Conservation (phyloP, 2,329 filamentous ascomycete genomes). For the Phialophora chinensis region DNA sequence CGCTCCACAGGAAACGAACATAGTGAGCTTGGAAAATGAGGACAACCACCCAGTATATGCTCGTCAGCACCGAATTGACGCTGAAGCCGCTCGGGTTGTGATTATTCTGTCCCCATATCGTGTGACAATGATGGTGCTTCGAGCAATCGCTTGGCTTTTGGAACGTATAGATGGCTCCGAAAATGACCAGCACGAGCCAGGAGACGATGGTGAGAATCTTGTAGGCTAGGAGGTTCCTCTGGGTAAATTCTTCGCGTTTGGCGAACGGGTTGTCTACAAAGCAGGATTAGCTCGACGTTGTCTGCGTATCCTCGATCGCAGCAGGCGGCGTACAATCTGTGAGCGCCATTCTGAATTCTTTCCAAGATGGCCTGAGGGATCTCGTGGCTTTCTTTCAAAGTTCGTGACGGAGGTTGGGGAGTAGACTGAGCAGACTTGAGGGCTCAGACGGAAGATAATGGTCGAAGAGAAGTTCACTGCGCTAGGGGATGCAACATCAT, state of each 20-base stretch:
- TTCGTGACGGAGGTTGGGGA: not conserved
- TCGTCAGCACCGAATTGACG: conserved; percentile 67
- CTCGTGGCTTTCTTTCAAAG: not conserved
- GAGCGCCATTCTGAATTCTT: conserved; percentile 28
- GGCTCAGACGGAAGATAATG: not conserved
- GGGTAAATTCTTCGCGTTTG: conserved; percentile 69
- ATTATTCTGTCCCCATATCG: conserved; percentile 77
- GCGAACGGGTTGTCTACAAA: conserved; percentile 75
- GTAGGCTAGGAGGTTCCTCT: conserved; percentile 70
- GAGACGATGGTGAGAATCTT: conserved; percentile 75
- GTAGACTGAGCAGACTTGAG: not conserved
- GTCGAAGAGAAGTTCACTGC: not conserved
- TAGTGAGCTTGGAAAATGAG: conserved; percentile 74
- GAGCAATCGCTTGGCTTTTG: conserved; percentile 67
- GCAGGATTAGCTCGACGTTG: conserved; percentile 10
- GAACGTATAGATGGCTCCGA: conserved; percentile 76
- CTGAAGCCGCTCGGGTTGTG: conserved; percentile 74
- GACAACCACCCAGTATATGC: conserved; percentile 69
- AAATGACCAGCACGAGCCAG: conserved; percentile 75
- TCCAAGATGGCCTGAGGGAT: not conserved
- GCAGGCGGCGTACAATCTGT: conserved; percentile 26
- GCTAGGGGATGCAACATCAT: not conserved
- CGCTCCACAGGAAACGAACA: conserved; percentile 75
- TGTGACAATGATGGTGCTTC: conserved; percentile 59
- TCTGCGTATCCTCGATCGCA: not conserved